These are phyloP conservation scores for Sporothrix brunneoviolacea DNA, from an alignment of 2,329 filamentous ascomycete species.

Conservation along the genomic window DNA sequence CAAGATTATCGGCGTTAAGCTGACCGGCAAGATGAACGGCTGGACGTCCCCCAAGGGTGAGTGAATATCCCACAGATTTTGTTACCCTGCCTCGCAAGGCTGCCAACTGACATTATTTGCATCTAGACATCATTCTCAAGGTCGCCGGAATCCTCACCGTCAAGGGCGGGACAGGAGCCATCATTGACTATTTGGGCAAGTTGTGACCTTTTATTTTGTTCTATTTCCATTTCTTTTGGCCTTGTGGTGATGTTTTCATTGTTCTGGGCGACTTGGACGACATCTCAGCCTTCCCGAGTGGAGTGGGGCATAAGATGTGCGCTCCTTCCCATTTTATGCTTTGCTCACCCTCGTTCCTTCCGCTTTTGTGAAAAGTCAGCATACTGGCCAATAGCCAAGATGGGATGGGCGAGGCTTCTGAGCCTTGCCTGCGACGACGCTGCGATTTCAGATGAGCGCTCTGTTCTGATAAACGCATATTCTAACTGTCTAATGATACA, in stretches of 20 bases:
- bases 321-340: neutral
- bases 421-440: too few relatives aligned
- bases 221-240: neutral
- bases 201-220: neutral
- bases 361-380: neutral
- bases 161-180: conserved; percentile 93
- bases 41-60: conserved; percentile 90
- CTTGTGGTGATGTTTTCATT: neutral
- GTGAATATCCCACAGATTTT: conserved; percentile 23
- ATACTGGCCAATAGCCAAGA: neutral
- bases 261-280: too few relatives aligned
- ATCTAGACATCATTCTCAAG: conserved; percentile 86
- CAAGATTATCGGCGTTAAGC: conserved; percentile 92
- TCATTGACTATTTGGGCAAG: conserved; percentile 64
- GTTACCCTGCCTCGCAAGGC: too few relatives aligned
- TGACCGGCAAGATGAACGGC: conserved; percentile 81
- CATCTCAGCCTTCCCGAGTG: too few relatives aligned
- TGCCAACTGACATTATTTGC: neutral
- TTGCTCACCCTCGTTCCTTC: too few relatives aligned
- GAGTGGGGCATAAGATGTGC: too few relatives aligned
- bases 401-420: neutral
- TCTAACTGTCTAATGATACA: conserved; percentile 2
- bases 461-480: too few relatives aligned
- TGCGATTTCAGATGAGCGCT: too few relatives aligned
- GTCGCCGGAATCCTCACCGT: conserved; percentile 94